Percentiles rank a stretch among this genome's conserved stretches.
Evolutionary conservation across 2,329 filamentous ascomycete species (phyloP).

Genomic region (Fusarium falciforme): DNA sequence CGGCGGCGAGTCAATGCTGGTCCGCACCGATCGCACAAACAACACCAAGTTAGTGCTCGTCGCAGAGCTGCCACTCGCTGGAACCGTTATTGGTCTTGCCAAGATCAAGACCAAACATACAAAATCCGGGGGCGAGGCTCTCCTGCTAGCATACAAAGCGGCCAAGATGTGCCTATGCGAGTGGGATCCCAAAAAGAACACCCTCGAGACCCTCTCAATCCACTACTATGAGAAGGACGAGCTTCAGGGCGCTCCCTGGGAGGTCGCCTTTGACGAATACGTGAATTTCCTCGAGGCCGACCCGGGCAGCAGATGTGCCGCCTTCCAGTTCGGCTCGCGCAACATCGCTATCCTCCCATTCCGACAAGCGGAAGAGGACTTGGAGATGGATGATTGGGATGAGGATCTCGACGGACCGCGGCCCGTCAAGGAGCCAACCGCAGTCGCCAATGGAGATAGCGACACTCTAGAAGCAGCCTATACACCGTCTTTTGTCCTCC

Average conservation of each 20-base stretch:
- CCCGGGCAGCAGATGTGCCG: constrained; percentile 91
- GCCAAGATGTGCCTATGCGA: constrained; percentile 93
- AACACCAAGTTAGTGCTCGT: constrained; percentile 85
- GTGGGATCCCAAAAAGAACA: constrained; percentile 86
- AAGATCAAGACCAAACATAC: constrained; percentile 79
- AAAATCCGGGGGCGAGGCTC: constrained; percentile 83
- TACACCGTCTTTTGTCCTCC: constrained; percentile 91
- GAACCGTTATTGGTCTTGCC: constrained; percentile 85
- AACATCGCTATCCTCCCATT: constrained; percentile 96
- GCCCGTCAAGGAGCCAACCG: constrained; percentile 59
- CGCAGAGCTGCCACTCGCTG: constrained; percentile 84
- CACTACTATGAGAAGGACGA: constrained; percentile 99
- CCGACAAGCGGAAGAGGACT: constrained; percentile 84
- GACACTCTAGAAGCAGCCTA: constrained; percentile 73
- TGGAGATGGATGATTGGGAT: constrained; percentile 93
- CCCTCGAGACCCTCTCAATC: constrained; percentile 89
- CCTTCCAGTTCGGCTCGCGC: constrained; percentile 89
- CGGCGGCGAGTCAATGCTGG: constrained; percentile 69
- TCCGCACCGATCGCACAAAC: constrained; percentile 71
- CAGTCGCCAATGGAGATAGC: constrained; percentile 50
- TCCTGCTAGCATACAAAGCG: constrained; percentile 87
- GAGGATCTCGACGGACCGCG: constrained; percentile 79
- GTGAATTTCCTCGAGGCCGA: constrained; percentile 88
- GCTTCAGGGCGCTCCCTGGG: constrained; percentile 84
- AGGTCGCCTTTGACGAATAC: constrained; percentile 78